Evolutionary conservation across 148 eudicot species (phyloP).

Genomic region (Nyssa sinensis): DNA sequence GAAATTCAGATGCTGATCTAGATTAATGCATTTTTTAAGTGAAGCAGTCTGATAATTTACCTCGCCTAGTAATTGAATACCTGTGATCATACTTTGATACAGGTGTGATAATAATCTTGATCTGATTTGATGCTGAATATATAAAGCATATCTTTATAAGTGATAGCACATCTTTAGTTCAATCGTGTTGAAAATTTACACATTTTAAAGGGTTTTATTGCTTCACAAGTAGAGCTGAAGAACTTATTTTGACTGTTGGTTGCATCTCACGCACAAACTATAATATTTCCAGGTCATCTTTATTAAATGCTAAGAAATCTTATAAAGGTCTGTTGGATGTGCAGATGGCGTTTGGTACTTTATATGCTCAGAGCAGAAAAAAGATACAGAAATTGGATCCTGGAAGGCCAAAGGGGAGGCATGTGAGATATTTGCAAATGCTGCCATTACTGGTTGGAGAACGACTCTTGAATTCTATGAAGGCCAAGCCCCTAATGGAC

Average conservation of each 20-base stretch:
- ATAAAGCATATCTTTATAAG: too few relatives aligned
- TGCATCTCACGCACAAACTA: not conserved
- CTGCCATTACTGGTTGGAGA: slow-evolving; percentile 56
- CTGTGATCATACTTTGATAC: not conserved
- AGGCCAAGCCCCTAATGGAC: slow-evolving; percentile 33
- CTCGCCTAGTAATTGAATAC: not conserved
- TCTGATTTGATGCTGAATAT: not conserved
- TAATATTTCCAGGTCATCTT: not conserved
- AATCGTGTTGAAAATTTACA: not conserved
- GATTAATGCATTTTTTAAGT: not conserved
- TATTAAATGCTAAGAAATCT: not conserved
- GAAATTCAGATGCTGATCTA: not conserved
- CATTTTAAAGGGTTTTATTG: not conserved
- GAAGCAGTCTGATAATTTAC: not conserved
- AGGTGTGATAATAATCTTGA: not conserved
- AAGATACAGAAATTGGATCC: slow-evolving; percentile 34
- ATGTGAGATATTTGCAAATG: slow-evolving; percentile 34
- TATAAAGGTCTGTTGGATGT: slow-evolving; percentile 7
- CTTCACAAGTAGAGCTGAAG: not conserved
- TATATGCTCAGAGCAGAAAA: slow-evolving; percentile 24
- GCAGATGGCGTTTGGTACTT: slow-evolving; percentile 53
- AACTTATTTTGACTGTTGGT: not conserved
- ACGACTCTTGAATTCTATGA: slow-evolving; percentile 51
- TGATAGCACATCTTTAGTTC: not conserved
- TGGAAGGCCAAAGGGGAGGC: slow-evolving; percentile 52